A percentile compares a stretch with the other conserved stretches of the same genome.
These are phyloP conservation scores for Rhizophora apiculata DNA, from an alignment of 345 rosid species.

Conservation along the genomic window DNA sequence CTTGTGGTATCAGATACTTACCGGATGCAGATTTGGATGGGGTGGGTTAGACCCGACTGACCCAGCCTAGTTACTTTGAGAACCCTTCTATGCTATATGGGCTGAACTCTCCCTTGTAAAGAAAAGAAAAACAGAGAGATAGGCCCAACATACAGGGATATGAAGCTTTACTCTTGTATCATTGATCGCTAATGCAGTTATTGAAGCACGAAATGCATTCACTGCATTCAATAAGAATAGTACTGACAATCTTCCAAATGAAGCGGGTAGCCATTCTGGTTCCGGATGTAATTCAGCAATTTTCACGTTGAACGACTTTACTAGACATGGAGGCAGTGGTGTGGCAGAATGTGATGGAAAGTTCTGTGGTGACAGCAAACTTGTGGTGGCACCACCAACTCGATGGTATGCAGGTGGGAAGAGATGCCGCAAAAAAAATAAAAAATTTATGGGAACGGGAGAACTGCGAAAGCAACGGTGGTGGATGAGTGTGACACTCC, in stretches of 20 bases:
- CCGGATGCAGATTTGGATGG: too few relatives aligned
- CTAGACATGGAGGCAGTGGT: background rate
- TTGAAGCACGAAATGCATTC: conserved; percentile 15
- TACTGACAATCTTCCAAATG: conserved; percentile 11
- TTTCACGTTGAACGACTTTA: conserved; percentile 14
- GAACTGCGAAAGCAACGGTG: conserved; percentile 8
- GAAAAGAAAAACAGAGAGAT: too few relatives aligned
- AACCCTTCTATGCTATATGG: too few relatives aligned
- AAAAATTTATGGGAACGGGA: conserved; percentile 13
- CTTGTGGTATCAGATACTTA: too few relatives aligned
- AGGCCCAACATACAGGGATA: too few relatives aligned
- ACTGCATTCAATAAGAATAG: conserved; percentile 4
- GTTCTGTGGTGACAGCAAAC: conserved; percentile 1
- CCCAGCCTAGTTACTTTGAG: too few relatives aligned
- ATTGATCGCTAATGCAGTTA: background rate
- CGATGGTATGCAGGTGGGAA: conserved; percentile 15
- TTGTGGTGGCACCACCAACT: conserved; percentile 19
- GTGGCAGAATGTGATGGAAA: conserved; percentile 11
- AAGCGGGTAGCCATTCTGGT: background rate
- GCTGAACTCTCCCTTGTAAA: too few relatives aligned
- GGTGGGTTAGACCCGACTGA: too few relatives aligned
- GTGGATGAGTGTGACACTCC: conserved; percentile 22
- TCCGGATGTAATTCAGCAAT: background rate
- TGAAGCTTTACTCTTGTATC: background rate
- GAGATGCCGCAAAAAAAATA: conserved; percentile 3